These are phyloP conservation scores for Henckelia pumila DNA, from an alignment of 257 asterid species.

Conservation along the genomic window DNA sequence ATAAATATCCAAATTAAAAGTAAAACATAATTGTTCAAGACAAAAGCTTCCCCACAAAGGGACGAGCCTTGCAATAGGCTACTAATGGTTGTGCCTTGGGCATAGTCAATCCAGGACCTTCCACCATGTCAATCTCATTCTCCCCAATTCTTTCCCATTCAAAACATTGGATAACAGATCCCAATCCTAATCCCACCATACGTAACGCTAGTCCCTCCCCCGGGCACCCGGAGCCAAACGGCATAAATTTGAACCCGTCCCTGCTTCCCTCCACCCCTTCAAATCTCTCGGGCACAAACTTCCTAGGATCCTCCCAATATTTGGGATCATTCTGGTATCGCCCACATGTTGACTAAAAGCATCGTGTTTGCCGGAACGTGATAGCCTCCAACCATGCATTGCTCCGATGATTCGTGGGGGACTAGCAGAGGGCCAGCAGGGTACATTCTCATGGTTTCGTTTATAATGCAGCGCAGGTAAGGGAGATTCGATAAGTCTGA, in stretches of 20 bases:
- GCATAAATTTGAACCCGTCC: conserved; percentile 40
- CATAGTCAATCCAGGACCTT: conserved; percentile 28
- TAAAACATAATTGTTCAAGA: too few species aligned
- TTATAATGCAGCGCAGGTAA: conserved; percentile 44
- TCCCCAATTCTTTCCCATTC: conserved; percentile 41
- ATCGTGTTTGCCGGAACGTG: conserved; percentile 50
- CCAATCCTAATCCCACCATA: conserved; percentile 46
- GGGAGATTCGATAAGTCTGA: conserved; percentile 44
- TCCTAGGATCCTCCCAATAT: conserved; percentile 44
- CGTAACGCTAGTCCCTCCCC: conserved; percentile 60
- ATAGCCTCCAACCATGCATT: conserved; percentile 47
- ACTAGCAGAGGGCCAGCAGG: conserved; percentile 54
- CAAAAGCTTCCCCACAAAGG: conserved; percentile 18
- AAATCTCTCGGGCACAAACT: conserved; percentile 65
- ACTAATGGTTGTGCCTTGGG: conserved; percentile 33
- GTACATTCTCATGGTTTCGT: conserved; percentile 54
- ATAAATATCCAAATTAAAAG: too few species aligned
- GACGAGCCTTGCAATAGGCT: conserved; percentile 40
- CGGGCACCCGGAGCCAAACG: conserved; percentile 70
- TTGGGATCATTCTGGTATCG: conserved; percentile 59
- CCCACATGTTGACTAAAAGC: conserved; percentile 55
- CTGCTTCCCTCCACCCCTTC: conserved; percentile 35
- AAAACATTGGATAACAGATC: conserved; percentile 57
- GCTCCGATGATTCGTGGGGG: conserved; percentile 60
- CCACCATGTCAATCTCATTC: conserved; percentile 35